Evolutionary conservation across 495 filamentous ascomycete genomes (phyloP).

Genomic region (Tetracladium marchalianum): DNA sequence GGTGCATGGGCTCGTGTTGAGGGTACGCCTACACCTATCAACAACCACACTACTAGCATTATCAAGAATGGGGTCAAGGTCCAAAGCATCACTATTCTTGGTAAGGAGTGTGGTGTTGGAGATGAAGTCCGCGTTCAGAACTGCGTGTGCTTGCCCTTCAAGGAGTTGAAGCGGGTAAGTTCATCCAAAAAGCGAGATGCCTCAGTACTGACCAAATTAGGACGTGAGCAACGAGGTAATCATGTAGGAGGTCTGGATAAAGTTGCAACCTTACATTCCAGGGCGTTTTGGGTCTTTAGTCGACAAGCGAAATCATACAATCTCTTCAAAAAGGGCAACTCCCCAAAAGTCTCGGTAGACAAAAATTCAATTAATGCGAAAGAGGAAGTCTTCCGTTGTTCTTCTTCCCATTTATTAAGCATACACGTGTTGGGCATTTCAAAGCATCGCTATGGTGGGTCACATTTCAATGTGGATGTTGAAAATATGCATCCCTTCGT

Average conservation of each 20-base stretch:
- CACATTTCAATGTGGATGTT: no score
- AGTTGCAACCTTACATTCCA: background rate
- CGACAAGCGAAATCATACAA: constrained; percentile 7
- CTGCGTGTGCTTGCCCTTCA: constrained; percentile 95
- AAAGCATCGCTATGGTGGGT: no score
- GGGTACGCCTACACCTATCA: constrained; percentile 82
- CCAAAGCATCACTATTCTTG: constrained; percentile 95
- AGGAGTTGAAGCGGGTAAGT: constrained; percentile 95
- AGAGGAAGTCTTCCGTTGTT: no score
- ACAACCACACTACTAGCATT: constrained; percentile 86
- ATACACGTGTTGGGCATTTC: no score
- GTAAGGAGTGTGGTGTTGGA: constrained; percentile 90
- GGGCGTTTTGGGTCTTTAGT: no score
- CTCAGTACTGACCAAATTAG: constrained; percentile 38
- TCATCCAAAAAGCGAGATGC: background rate
- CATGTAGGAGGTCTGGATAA: constrained; percentile 48
- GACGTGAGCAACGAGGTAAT: constrained; percentile 94
- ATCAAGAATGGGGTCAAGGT: constrained; percentile 97
- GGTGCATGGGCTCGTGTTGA: constrained; percentile 97
- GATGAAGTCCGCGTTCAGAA: constrained; percentile 98
- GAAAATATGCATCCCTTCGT: no score
- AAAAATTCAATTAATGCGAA: background rate
- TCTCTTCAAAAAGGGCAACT: no score
- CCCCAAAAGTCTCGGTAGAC: background rate
- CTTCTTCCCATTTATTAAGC: no score